Conservation (phyloP, 2,329 filamentous ascomycete species). For the Curvularia verruculosa region DNA sequence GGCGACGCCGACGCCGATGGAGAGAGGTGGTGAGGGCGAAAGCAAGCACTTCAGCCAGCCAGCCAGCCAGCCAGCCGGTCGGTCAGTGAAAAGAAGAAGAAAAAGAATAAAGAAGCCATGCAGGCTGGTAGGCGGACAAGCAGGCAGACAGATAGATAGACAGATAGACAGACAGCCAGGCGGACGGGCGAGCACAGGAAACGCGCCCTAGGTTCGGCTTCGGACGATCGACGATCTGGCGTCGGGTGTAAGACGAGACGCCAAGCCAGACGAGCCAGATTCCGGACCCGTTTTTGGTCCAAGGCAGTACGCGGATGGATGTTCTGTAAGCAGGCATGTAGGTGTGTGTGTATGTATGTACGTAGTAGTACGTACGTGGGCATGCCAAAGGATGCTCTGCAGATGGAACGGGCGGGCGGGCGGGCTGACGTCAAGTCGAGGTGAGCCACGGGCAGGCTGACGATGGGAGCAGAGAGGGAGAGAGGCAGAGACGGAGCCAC, state of each 20-base stretch:
- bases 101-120: neutral
- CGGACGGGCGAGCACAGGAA: neutral
- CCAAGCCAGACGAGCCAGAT: neutral
- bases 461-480: neutral
- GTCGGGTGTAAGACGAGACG: slow-evolving; percentile 7
- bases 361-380: neutral
- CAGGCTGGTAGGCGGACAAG: neutral
- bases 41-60: neutral
- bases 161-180: neutral
- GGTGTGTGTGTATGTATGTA: neutral
- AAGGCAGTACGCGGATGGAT: too few relatives aligned
- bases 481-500: too few relatives aligned
- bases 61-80: neutral
- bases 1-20: neutral
- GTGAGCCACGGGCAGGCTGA: neutral
- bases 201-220: slow-evolving; percentile 10
- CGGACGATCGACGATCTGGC: slow-evolving; percentile 14
- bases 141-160: neutral
- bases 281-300: neutral
- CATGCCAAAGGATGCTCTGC: slow-evolving; percentile 1
- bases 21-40: neutral
- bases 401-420: slow-evolving; percentile 1
- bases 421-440: slow-evolving; percentile 14
- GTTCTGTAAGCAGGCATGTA: neutral
- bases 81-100: neutral